Base-by-base conservation (phyloP, 192 early-diverging fungal genomes). In the Fimicolochytrium jonesii region DNA sequence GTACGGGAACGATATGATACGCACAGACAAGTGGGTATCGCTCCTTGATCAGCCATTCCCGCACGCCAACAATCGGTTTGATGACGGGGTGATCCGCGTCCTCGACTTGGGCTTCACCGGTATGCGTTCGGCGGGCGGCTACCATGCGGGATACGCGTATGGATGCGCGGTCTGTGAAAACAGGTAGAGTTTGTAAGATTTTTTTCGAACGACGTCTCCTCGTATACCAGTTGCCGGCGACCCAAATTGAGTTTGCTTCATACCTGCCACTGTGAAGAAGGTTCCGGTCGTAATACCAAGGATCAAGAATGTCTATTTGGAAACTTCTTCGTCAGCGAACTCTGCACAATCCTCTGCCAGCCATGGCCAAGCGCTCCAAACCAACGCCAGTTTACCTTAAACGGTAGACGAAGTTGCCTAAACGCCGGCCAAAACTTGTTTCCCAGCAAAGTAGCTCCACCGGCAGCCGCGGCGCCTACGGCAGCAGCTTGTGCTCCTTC, bases 181-280 rank as follows among this genome's bases (percentile, higher is more conserved):
- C n/a, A n/a, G n/a, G n/a, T n/a, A n/a, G n/a, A n/a, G n/a, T n/a
- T n/a, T n/a, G n/a, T n/a, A n/a, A n/a, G n/a, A n/a, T n/a, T n/a
- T n/a, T n/a, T n/a, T n/a, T n/a, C n/a, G 37, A 10, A 39, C 7
- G 17, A 17, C 17, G 7, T 7, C 7, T 39, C 37, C 17, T 17
- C 37, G 37, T 39, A 17, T 10, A 39, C 9, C 7, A 39, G 17
- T 17, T 17, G 17, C 7, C 17, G 37, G 17, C 17, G 37, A 17
- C 17, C 9, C 9, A 39, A 17, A 7, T n/a, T n/a, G n/a, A n/a
- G n/a, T n/a, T n/a, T n/a, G n/a, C n/a, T n/a, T n/a, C 42, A 0
- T 37, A 50, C 54, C 54, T 5, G 51, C 23, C 2, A 64, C 62
- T 20, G 57, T 67, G 44, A 67, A 59, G 66, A 60, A 67, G n/a